Conservation (phyloP, 768 basidiomycete genomes). For the Mycena epipterygia region DNA sequence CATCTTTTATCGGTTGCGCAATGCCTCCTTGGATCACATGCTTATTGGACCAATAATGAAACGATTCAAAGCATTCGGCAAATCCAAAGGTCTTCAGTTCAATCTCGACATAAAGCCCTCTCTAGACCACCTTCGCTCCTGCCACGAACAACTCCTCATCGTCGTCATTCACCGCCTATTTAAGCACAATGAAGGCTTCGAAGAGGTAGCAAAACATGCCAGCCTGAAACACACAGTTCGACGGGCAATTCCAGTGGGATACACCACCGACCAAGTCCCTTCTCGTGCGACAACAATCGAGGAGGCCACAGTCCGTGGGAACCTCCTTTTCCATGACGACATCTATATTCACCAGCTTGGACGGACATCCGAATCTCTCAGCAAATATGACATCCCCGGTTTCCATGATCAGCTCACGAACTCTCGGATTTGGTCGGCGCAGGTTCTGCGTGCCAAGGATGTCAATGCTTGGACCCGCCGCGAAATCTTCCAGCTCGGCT, state of each 20-base stretch:
- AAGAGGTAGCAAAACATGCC: not conserved
- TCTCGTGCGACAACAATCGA: constrained; percentile 27
- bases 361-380: constrained; percentile 9
- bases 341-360: constrained; percentile 31
- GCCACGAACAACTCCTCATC: constrained; percentile 22
- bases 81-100: constrained; percentile 7
- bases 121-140: constrained; percentile 3
- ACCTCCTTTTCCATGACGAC: constrained; percentile 32
- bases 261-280: constrained; percentile 5
- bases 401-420: constrained; percentile 37
- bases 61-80: constrained; percentile 2
- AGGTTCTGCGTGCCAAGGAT: constrained; percentile 25
- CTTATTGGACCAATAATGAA: constrained; percentile 28
- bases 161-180: constrained; percentile 6
- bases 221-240: constrained; percentile 10
- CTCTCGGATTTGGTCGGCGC: constrained; percentile 23
- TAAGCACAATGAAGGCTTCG: not conserved
- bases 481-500: constrained; percentile 39
- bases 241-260: constrained; percentile 14
- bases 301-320: constrained; percentile 28
- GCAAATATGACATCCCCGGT: constrained; percentile 29
- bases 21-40: constrained; percentile 16
- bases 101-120: constrained; percentile 13
- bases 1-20: constrained; percentile 32
- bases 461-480: constrained; percentile 30